Evolutionary conservation across 495 filamentous ascomycete species (phyloP).

Genomic region (Neurospora intermedia): DNA sequence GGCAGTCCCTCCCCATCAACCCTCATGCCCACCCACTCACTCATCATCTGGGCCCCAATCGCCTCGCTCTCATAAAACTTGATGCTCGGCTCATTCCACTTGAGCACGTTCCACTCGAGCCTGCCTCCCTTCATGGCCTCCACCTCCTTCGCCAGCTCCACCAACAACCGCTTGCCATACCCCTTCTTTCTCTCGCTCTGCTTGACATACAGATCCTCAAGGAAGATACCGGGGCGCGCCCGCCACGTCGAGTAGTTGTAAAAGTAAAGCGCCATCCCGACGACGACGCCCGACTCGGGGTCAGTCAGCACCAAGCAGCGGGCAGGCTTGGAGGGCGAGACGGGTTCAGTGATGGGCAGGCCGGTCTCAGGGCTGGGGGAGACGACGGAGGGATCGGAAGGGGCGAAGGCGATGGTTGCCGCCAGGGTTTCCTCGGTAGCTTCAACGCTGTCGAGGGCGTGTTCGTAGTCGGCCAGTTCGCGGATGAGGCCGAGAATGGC

Average conservation of each 20-base stretch:
- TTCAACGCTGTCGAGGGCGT: constrained; percentile 60
- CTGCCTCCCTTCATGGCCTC: constrained; percentile 59
- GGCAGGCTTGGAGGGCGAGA: constrained; percentile 28
- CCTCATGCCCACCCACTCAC: constrained; percentile 87
- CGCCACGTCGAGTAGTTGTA: constrained; percentile 72
- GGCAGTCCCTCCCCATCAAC: constrained; percentile 63
- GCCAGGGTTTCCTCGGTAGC: constrained; percentile 67
- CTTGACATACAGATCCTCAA: constrained; percentile 86
- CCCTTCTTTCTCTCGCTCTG: constrained; percentile 58
- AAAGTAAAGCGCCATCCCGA: constrained; percentile 50
- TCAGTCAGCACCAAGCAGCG: constrained; percentile 38
- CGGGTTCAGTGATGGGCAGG: constrained; percentile 31
- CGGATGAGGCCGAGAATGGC: constrained; percentile 73
- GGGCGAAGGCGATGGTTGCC: constrained; percentile 68
- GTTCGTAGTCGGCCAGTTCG: constrained; percentile 82
- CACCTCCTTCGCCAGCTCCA: constrained; percentile 65
- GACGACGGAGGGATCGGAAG: constrained; percentile 29
- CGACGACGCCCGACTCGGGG: constrained; percentile 24
- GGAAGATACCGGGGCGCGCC: constrained; percentile 75
- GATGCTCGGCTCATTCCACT: constrained; percentile 83
- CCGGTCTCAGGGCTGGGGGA: constrained; percentile 11
- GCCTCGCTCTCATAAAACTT: constrained; percentile 61
- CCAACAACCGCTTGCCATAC: constrained; percentile 67
- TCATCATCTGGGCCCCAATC: constrained; percentile 70
- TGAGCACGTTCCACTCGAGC: constrained; percentile 88